A percentile compares a stretch with the other conserved stretches of the same genome.
Conservation (phyloP, 2,329 filamentous ascomycete genomes). For the Cryphonectria radicalis region DNA sequence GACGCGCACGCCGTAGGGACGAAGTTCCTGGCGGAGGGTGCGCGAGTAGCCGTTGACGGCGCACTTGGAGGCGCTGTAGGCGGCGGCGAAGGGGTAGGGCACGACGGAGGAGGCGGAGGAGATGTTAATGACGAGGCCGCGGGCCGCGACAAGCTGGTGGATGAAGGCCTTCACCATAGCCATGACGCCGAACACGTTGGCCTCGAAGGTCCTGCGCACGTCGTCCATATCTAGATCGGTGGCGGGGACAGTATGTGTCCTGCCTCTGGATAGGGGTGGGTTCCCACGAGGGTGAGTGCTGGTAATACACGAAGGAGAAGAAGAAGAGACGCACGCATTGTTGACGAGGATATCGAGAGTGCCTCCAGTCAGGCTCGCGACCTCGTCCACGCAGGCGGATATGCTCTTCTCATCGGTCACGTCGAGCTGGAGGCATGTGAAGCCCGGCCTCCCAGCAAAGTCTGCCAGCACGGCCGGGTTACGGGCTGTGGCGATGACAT, state of each 20-base stretch:
- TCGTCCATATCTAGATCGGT: constrained; percentile 51
- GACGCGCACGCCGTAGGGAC: constrained; percentile 59
- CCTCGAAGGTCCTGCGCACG: constrained; percentile 58
- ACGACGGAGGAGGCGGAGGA: constrained; percentile 55
- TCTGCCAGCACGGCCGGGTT: constrained; percentile 51
- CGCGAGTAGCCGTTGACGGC: constrained; percentile 59
- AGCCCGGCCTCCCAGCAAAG: constrained; percentile 46
- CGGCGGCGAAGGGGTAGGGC: constrained; percentile 57
- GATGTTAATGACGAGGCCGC: constrained; percentile 59
- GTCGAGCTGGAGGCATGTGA: constrained; percentile 56
- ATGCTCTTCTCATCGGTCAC: constrained; percentile 59
- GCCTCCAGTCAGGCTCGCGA: constrained; percentile 53
- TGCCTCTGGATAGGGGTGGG: constrained; percentile 8
- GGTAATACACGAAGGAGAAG: background rate
- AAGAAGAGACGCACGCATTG: constrained; percentile 53
- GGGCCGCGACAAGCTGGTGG: constrained; percentile 52
- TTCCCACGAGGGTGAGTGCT: background rate
- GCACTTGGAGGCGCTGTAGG: constrained; percentile 61
- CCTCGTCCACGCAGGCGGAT: constrained; percentile 50
- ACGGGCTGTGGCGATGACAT: constrained; percentile 62
- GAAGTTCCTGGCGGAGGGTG: constrained; percentile 56
- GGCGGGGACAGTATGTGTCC: constrained; percentile 29
- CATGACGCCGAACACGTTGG: constrained; percentile 63
- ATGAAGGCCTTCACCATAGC: constrained; percentile 57
- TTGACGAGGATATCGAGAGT: constrained; percentile 63